Conservation (phyloP, 2,329 filamentous ascomycete genomes). For the Beauveria sp. region DNA sequence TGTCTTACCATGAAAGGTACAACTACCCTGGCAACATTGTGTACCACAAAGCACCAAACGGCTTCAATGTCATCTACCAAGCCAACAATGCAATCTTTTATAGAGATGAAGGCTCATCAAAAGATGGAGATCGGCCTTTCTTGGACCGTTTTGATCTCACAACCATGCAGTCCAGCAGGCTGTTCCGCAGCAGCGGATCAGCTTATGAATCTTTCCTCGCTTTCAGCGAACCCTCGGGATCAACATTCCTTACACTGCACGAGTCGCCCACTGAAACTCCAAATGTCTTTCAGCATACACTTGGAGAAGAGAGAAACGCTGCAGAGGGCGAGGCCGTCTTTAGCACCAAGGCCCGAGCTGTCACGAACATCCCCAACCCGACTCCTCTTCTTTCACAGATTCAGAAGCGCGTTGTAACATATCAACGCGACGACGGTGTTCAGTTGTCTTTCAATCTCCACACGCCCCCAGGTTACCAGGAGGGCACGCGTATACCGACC, state of each 20-base stretch:
- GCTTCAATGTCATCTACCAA: not conserved
- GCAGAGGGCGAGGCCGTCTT: not conserved
- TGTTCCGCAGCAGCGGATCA: slow-evolving; percentile 6
- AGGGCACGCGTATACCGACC: slow-evolving; percentile 3
- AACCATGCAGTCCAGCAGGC: not conserved
- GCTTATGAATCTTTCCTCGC: slow-evolving; percentile 1
- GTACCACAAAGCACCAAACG: not conserved
- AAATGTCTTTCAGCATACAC: not conserved
- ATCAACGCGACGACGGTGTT: slow-evolving; percentile 4
- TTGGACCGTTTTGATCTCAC: slow-evolving; percentile 1
- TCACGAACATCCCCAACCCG: slow-evolving; percentile 12
- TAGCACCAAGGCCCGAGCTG: not conserved
- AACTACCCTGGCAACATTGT: not conserved
- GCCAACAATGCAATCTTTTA: not conserved
- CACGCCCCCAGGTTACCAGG: slow-evolving; percentile 6
- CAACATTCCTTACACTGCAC: not conserved
- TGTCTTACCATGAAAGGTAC: slow-evolving; percentile 3
- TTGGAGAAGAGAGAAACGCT: not conserved
- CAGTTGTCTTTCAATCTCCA: slow-evolving; percentile 2
- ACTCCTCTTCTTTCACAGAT: slow-evolving; percentile 45
- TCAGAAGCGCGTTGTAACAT: slow-evolving; percentile 30
- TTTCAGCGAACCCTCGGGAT: not conserved
- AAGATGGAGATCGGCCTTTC: slow-evolving; percentile 5
- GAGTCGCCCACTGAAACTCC: slow-evolving; percentile 3
- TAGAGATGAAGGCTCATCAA: not conserved